Percentiles rank a stretch among this genome's conserved stretches.
These are phyloP conservation scores for Scedosporium aurantiacum DNA, from an alignment of 2,329 filamentous ascomycete genomes.

Conservation along the genomic window DNA sequence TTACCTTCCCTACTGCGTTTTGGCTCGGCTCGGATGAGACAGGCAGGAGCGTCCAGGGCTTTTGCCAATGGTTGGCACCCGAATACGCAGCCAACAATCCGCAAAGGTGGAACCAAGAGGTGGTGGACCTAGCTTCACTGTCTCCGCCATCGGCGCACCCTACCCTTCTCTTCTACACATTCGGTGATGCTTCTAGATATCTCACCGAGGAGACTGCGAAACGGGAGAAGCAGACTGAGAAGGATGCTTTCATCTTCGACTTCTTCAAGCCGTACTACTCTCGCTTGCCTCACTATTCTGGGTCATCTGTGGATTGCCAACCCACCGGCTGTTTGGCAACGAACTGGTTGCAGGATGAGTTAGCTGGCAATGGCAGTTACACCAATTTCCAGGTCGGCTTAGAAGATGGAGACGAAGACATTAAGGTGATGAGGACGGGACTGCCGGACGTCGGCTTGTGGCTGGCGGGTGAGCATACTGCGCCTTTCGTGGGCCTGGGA, in stretches of 20 bases:
- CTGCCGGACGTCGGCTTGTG: constrained; percentile 60
- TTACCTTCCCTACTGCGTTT: constrained; percentile 65
- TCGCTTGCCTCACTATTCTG: constrained; percentile 56
- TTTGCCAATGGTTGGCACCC: constrained; percentile 67
- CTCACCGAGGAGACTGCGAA: constrained; percentile 35
- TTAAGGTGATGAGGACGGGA: constrained; percentile 52
- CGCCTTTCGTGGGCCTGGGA: constrained; percentile 78
- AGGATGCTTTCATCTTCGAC: constrained; percentile 42
- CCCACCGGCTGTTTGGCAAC: constrained; percentile 59
- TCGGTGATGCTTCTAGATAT: constrained; percentile 48
- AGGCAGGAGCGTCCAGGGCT: constrained; percentile 44
- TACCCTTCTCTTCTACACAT: constrained; percentile 76
- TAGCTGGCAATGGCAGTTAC: constrained; percentile 75
- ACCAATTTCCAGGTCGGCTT: constrained; percentile 74
- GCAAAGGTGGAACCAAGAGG: constrained; percentile 61
- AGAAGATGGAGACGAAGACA: constrained; percentile 57
- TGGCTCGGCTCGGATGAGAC: constrained; percentile 44
- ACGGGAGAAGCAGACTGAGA: constrained; percentile 31
- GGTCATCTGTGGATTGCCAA: constrained; percentile 41
- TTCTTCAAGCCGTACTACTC: constrained; percentile 75
- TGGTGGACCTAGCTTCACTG: constrained; percentile 64
- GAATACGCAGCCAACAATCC: constrained; percentile 53
- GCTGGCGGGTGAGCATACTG: constrained; percentile 85
- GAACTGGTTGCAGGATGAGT: constrained; percentile 65
- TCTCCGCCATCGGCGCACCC: constrained; percentile 51